phyloP scores from a whole-genome alignment of 164 flowering plant species.

The Pachysandra terminalis region DNA sequence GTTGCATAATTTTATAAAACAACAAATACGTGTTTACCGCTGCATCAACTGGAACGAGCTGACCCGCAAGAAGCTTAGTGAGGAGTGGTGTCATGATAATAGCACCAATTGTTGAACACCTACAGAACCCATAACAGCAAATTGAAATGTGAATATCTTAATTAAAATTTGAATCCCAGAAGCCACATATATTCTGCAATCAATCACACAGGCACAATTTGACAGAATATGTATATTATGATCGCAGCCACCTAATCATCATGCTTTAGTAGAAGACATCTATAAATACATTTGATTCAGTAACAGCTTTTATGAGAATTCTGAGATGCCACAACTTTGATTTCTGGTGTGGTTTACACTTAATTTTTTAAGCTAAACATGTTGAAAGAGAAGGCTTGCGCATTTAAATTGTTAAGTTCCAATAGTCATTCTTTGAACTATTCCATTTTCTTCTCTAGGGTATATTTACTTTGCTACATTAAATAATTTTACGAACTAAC shows the following conservation, averaged over 20 bases:
- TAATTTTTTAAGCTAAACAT: not conserved
- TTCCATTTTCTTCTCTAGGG: not conserved
- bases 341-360: not conserved
- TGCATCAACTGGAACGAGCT: slow-evolving; percentile 99
- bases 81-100: slow-evolving; percentile 96
- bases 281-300: not conserved
- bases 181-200: not conserved
- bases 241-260: not conserved
- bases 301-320: too few species aligned
- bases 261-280: not conserved
- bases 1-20: too few species aligned
- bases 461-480: not conserved
- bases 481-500: not conserved
- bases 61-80: slow-evolving; percentile 94
- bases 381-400: not conserved
- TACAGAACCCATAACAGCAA: slow-evolving; percentile 23
- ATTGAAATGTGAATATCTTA: not conserved
- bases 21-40: slow-evolving; percentile 45
- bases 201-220: not conserved
- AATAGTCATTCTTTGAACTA: too few species aligned
- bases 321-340: not conserved
- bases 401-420: not conserved
- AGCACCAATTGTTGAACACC: slow-evolving; percentile 97
- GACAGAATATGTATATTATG: not conserved
- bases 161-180: not conserved